Percentiles rank a stretch among this genome's conserved stretches.
Conservation (phyloP, 176 grass and related monocot species). For the Puccinellia tenuiflora region DNA sequence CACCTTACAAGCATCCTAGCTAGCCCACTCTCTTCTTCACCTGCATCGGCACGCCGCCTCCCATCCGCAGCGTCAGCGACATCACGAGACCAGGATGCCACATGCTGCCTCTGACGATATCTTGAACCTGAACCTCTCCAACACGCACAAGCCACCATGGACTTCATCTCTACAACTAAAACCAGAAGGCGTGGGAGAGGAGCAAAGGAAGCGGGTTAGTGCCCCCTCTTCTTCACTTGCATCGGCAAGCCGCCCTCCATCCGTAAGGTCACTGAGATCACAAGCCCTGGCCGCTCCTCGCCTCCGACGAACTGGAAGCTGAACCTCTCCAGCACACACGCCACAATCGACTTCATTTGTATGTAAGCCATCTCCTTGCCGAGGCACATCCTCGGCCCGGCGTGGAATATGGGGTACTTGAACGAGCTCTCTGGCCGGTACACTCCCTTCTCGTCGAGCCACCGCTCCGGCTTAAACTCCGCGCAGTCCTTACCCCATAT, state of each 20-base stretch:
- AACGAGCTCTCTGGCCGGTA: constrained; percentile 54
- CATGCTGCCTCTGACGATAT: background rate
- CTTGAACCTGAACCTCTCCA: constrained; percentile 36
- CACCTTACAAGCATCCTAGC: background rate
- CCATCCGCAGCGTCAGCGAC: constrained; percentile 49
- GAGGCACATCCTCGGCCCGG: constrained; percentile 53
- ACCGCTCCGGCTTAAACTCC: constrained; percentile 58
- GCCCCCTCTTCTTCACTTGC: constrained; percentile 7
- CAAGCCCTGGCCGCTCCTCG: constrained; percentile 16
- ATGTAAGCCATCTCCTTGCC: constrained; percentile 84
- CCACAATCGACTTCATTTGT: constrained; percentile 61
- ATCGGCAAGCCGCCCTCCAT: constrained; percentile 53
- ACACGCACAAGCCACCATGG: constrained; percentile 30
- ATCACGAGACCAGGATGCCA: constrained; percentile 27
- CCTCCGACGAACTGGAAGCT: constrained; percentile 20
- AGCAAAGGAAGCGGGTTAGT: background rate
- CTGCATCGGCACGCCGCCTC: constrained; percentile 43
- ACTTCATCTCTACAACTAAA: constrained; percentile 45
- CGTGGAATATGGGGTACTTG: constrained; percentile 61
- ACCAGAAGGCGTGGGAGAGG: background rate
- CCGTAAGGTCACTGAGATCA: constrained; percentile 46
- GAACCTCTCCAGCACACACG: constrained; percentile 49
- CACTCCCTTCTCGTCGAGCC: constrained; percentile 36
- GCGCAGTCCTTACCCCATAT: constrained; percentile 47
- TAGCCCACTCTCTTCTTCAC: background rate